These are phyloP conservation scores for Amanita phalloides DNA, from an alignment of 768 basidiomycete species.

Conservation along the genomic window DNA sequence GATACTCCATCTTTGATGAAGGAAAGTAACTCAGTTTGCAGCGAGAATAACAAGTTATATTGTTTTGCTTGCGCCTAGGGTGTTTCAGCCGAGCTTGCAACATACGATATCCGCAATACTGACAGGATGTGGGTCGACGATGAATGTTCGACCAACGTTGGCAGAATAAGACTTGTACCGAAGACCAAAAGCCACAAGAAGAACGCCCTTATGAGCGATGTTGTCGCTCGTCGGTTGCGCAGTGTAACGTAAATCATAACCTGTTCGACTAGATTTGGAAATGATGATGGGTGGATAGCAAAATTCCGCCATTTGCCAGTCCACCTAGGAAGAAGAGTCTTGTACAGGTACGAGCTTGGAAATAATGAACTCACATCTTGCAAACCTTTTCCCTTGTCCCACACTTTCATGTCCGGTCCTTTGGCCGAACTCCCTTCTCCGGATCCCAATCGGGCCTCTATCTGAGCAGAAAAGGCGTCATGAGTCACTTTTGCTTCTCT, in stretches of 20 bases:
- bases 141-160: conserved; percentile 88
- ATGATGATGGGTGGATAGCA: conserved; percentile 95
- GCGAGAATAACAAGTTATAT: conserved; percentile 65
- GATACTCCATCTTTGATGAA: conserved; percentile 72
- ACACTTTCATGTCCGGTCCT: conserved; percentile 87
- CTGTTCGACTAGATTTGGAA: conserved; percentile 70
- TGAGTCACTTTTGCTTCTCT: conserved; percentile 87
- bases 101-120: conserved; percentile 8
- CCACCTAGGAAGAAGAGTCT: conserved; percentile 40
- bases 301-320: conserved; percentile 87
- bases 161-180: conserved; percentile 90
- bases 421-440: conserved; percentile 69
- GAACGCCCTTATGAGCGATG: conserved; percentile 81
- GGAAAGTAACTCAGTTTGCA: conserved; percentile 68
- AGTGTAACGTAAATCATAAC: conserved; percentile 83
- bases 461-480: conserved; percentile 72
- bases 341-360: conserved; percentile 1
- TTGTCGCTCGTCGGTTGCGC: conserved; percentile 78
- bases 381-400: conserved; percentile 69
- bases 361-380: conserved; percentile 47
- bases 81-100: not conserved
- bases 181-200: conserved; percentile 80
- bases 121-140: conserved; percentile 89
- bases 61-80: conserved; percentile 83
- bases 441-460: conserved; percentile 82